phyloP scores from a whole-genome alignment of 2,329 filamentous ascomycete species.

The Gnomoniopsis smithogilvyi region DNA sequence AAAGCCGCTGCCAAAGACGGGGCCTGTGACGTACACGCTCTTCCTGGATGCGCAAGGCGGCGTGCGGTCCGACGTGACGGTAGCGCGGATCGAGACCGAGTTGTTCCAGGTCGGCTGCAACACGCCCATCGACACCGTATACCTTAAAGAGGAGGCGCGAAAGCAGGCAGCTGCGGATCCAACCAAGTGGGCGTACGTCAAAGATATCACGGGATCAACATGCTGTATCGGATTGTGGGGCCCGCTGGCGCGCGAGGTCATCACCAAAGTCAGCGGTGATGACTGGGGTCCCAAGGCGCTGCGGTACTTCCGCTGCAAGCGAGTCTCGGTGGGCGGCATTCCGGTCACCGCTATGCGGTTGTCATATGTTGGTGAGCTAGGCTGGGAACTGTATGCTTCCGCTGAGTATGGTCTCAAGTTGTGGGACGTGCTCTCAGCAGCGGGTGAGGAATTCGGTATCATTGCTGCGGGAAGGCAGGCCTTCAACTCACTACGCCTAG shows the following conservation, averaged over 20 bases:
- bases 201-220: constrained; percentile 57
- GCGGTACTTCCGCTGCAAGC: constrained; percentile 48
- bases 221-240: constrained; percentile 64
- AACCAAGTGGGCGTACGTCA: constrained; percentile 44
- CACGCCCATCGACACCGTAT: constrained; percentile 49
- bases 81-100: constrained; percentile 47
- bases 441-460: constrained; percentile 52
- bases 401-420: constrained; percentile 55
- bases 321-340: constrained; percentile 47
- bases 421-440: constrained; percentile 56
- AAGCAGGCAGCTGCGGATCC: constrained; percentile 39
- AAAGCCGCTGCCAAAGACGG: constrained; percentile 29
- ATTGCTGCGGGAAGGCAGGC: constrained; percentile 57
- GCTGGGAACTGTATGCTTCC: constrained; percentile 61
- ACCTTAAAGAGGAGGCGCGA: constrained; percentile 51
- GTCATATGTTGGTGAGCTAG: constrained; percentile 59
- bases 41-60: constrained; percentile 51
- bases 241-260: constrained; percentile 50
- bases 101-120: constrained; percentile 56
- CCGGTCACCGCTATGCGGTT: constrained; percentile 54
- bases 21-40: constrained; percentile 53
- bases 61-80: constrained; percentile 54
- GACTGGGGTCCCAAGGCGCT: constrained; percentile 44
- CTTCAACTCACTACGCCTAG: constrained; percentile 56
- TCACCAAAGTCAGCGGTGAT: constrained; percentile 40